Evolutionary conservation across 1,284 basidiomycete species (phyloP), one percentile per base, ranked within the genome.

Genomic region (Malassezia dermatis): DNA sequence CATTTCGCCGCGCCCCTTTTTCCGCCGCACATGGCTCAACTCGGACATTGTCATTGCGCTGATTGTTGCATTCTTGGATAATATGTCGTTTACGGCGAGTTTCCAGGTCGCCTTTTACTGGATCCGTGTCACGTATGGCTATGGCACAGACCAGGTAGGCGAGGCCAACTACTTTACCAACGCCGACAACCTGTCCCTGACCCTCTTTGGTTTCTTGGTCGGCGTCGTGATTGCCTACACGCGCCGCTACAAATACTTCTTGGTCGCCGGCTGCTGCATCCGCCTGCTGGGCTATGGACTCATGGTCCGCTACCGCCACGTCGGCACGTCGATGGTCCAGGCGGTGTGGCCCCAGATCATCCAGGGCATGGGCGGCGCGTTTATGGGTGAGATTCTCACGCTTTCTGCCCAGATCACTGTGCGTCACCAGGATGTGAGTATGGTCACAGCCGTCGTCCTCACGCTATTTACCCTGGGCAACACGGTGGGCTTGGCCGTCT

Each of bases 391-490:
- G 47, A 61, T 62, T 13, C 53, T 72, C 10, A 64, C 70, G 46
- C 64, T 71, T 12, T 61, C 67, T 13, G 64, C 71, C 8, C 71
- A 74, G 53, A 65, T 74, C 34, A 64, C 62, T 26, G 71, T 74
- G 19, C 69, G 62, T 11, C 71, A 74, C 56, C 69, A 71, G 50
- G 67, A 73, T 31, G 71, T 73, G 8, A 69, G 71, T 27, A 68
- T 68, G 48, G 71, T 74, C 46, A 73, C 71, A n/a, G 64, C 70
- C 15, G 69, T 67, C 48, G 64, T 73, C 56, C 54, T 74, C 10
- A 62, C 73, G 8, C 49, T 68, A 46, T 65, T 66, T 45, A 64
- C 67, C 44, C 63, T 74, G 31, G 71, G 71, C 11, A 69, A 66
- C 34, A 61, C 66, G 7, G 62, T 66, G 44, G 71, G 71, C 39